Conservation (phyloP, 2,329 filamentous ascomycete species). For the Pyrenophora seminiperda region DNA sequence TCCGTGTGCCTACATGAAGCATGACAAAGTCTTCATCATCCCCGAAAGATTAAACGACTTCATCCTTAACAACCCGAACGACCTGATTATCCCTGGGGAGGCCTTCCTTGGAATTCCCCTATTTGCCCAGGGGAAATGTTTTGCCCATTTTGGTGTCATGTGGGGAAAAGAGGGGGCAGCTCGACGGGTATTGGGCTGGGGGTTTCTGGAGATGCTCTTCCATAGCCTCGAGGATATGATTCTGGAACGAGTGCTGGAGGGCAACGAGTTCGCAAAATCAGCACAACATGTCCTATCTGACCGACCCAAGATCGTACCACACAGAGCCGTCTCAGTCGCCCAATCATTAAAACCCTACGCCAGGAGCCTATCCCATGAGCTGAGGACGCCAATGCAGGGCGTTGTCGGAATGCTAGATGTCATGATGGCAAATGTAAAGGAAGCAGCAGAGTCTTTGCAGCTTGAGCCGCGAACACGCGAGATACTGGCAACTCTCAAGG, state of each 20-base stretch:
- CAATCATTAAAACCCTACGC: conserved; percentile 74
- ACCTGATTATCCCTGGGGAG: conserved; percentile 65
- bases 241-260: conserved; percentile 61
- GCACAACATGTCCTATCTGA: conserved; percentile 29
- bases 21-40: conserved; percentile 73
- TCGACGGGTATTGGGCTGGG: conserved; percentile 64
- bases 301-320: conserved; percentile 56
- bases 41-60: conserved; percentile 65
- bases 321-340: conserved; percentile 61
- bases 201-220: conserved; percentile 69
- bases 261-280: conserved; percentile 51
- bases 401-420: conserved; percentile 78
- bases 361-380: conserved; percentile 72
- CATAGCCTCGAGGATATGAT: conserved; percentile 72
- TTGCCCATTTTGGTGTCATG: conserved; percentile 73
- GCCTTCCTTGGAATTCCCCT: conserved; percentile 71
- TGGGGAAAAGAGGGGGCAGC: conserved; percentile 68
- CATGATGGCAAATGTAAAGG: conserved; percentile 74
- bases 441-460: conserved; percentile 64
- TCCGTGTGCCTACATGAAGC: conserved; percentile 71
- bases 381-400: conserved; percentile 76
- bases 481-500: conserved; percentile 67
- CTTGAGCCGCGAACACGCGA: conserved; percentile 56
- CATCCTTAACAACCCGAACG: conserved; percentile 65
- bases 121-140: conserved; percentile 67